Evolutionary conservation across 2,329 filamentous ascomycete species (phyloP).

Genomic region (Aspergillus sp.): DNA sequence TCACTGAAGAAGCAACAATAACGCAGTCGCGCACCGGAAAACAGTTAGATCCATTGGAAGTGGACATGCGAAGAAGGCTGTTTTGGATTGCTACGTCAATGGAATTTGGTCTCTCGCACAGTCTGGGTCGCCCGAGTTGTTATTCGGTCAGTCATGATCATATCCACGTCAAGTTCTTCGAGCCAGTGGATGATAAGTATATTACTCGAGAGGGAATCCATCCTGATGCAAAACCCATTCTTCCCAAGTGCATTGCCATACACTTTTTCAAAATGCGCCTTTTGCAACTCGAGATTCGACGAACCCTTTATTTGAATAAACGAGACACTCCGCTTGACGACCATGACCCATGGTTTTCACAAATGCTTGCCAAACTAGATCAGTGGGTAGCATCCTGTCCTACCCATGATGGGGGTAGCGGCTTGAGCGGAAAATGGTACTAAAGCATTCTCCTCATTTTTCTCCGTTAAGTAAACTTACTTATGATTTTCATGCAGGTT

Average conservation of each 20-base stretch:
- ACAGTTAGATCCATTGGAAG: constrained; percentile 67
- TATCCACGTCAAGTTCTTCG: constrained; percentile 83
- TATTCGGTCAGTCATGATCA: constrained; percentile 81
- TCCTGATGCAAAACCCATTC: constrained; percentile 66
- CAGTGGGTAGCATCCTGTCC: constrained; percentile 78
- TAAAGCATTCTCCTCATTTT: constrained; percentile 28
- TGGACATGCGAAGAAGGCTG: constrained; percentile 86
- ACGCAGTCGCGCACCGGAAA: constrained; percentile 60
- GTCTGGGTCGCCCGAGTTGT: constrained; percentile 80
- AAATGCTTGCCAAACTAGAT: constrained; percentile 76
- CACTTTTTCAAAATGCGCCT: constrained; percentile 93
- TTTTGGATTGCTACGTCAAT: constrained; percentile 87
- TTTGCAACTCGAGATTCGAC: constrained; percentile 82
- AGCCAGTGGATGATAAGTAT: constrained; percentile 75
- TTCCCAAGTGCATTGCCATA: constrained; percentile 85
- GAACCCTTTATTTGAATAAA: constrained; percentile 83
- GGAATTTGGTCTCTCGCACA: constrained; percentile 85
- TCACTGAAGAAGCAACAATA: constrained; percentile 88
- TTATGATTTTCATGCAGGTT: constrained; percentile 47
- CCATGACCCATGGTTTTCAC: constrained; percentile 79
- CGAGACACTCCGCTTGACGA: constrained; percentile 73
- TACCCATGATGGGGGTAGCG: constrained; percentile 64
- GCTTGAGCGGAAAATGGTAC: constrained; percentile 79
- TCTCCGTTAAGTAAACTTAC: not conserved
- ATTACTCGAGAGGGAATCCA: constrained; percentile 77